A percentile compares a stretch with the other conserved stretches of the same genome.
These are phyloP conservation scores for Pyrenula aspistea DNA, from an alignment of 495 filamentous ascomycete genomes.

Conservation along the genomic window DNA sequence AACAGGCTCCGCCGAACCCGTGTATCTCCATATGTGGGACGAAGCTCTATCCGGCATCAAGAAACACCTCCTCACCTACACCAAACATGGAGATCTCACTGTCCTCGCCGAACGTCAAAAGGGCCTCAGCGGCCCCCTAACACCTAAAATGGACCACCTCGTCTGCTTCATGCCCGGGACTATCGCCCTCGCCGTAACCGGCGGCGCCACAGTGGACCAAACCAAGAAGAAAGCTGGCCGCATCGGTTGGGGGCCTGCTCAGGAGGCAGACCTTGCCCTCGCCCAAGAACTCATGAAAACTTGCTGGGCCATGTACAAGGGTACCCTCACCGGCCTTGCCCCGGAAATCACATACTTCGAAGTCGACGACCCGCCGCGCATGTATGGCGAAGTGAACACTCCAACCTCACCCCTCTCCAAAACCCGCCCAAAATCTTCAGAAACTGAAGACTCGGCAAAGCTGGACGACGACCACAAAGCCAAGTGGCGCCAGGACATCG, in stretches of 20 bases:
- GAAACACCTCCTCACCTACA: conserved; percentile 86
- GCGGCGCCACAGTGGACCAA: conserved; percentile 58
- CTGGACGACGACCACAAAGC: conserved; percentile 38
- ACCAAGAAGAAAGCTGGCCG: conserved; percentile 48
- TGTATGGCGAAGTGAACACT: conserved; percentile 31
- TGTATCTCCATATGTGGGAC: conserved; percentile 90
- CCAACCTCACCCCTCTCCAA: background rate
- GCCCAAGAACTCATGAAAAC: conserved; percentile 88
- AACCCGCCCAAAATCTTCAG: background rate
- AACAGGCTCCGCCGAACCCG: conserved; percentile 70
- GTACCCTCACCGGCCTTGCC: conserved; percentile 76
- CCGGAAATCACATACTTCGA: conserved; percentile 88
- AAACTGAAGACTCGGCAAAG: conserved; percentile 20
- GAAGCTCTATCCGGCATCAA: conserved; percentile 74
- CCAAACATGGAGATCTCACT: conserved; percentile 64
- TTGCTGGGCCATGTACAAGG: conserved; percentile 93
- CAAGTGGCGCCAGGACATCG: conserved; percentile 45
- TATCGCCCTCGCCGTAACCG: conserved; percentile 80
- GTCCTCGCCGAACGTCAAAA: conserved; percentile 75
- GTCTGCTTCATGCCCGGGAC: conserved; percentile 97
- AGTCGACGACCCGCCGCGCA: conserved; percentile 49
- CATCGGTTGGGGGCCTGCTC: conserved; percentile 53
- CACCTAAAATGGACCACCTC: conserved; percentile 94
- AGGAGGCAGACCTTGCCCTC: conserved; percentile 78
- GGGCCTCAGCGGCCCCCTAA: conserved; percentile 51